Base-by-base conservation (phyloP, 148 eudicot species). In the Chenopodium formosanum region DNA sequence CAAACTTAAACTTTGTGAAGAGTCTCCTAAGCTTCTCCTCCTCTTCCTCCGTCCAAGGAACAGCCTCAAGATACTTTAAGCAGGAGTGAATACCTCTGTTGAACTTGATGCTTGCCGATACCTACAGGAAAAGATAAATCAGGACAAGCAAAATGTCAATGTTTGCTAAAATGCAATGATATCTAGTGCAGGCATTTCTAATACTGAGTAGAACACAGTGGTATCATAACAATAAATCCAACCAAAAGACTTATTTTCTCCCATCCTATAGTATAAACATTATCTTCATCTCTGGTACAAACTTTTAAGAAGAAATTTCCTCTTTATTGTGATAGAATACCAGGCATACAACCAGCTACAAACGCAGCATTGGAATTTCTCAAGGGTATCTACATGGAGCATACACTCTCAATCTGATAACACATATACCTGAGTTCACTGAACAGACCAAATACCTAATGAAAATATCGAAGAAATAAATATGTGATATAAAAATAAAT, bases 31-130 rank as follows among this genome's bases (percentile, higher is more conserved):
- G 86, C 86, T 94, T 94, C 86, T 92, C 98, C 88, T 96, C 99
- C 85, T 96, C 99, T 84, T 94, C 97, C 77, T 94, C 99, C 17
- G 89, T 90, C 99, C 99, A 96, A 63, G 99, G 98, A 66, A 94
- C 95, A 56, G 98, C 98, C 83, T 92, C 98, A 0, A 96, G 89
- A 83, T 94, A 96, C 79, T 89, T 89, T 80, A 94, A 86, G 82
- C 99, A 96, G 64, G 98, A 92, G n/a, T 73, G 78, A 77, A 91
- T 81, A 50, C 97, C 90, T 79, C 91, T 82, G 32, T 78, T 82
- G 86, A 96, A 96, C 88, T 87, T 91, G 79, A 96, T 90, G 73
- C 91, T 90, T 32, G 91, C 92, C 48, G 99, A 89, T 62, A 92
- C 97, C 99, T 96, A 78, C 75, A 47, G 69, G 69, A 71, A 64